Conservation (phyloP, 23 red algal genomes). For the Cyanidiococcus yangmingshanensis region DNA sequence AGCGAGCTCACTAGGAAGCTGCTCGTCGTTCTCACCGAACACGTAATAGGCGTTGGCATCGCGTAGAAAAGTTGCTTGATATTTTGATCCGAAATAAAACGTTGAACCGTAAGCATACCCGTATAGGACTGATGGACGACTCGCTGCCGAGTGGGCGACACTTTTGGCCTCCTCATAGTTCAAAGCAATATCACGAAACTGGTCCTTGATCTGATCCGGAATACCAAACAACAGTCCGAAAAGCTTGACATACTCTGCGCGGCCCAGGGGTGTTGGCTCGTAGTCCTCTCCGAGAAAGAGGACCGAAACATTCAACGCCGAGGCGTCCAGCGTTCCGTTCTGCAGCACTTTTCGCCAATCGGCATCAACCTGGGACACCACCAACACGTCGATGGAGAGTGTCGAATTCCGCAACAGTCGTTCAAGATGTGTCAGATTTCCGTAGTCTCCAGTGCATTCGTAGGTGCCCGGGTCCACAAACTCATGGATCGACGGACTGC, state of each 20-base stretch:
- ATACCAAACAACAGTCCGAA: slow-evolving; percentile 31
- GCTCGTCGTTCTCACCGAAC: slow-evolving; percentile 9
- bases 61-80: background rate
- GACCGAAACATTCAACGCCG: slow-evolving; percentile 2
- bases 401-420: background rate
- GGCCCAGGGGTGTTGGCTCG: slow-evolving; percentile 24
- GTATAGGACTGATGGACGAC: slow-evolving; percentile 44
- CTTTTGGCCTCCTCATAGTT: slow-evolving; percentile 29
- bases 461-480: slow-evolving; percentile 8
- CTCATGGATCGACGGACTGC: background rate
- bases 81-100: slow-evolving; percentile 9
- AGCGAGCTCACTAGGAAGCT: background rate
- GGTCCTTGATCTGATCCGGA: background rate
- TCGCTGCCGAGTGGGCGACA: background rate
- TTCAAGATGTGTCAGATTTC: background rate
- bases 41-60: slow-evolving; percentile 19
- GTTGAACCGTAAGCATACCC: slow-evolving; percentile 12
- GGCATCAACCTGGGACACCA: background rate
- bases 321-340: background rate
- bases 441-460: background rate
- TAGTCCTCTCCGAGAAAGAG: slow-evolving; percentile 29
- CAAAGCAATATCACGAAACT: slow-evolving; percentile 23
- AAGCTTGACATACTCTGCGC: slow-evolving; percentile 51
- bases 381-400: background rate
- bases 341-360: background rate